A percentile compares a stretch with the other conserved stretches of the same genome.
phyloP scores from a whole-genome alignment of 805 yeast species.

The baker's yeast (Saccharomyces cerevisiae) region DNA sequence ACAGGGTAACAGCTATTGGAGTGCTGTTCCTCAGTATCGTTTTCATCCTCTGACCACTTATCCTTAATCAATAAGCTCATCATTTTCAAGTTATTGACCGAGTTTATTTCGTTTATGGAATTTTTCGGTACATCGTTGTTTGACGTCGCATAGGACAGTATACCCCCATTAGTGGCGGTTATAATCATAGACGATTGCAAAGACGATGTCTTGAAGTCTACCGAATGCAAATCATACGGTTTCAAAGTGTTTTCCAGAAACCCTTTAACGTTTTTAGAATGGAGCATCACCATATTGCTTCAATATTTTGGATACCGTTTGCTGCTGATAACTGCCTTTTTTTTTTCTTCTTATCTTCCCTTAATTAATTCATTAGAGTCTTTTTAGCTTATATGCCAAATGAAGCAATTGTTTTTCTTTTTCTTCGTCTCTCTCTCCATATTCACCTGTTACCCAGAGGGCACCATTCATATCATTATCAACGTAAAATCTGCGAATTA shows the following conservation, averaged over 20 bases:
- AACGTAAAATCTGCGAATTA: background rate
- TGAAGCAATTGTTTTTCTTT: background rate
- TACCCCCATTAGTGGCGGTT: constrained; percentile 24
- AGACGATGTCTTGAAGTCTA: constrained; percentile 11
- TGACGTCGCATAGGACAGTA: constrained; percentile 21
- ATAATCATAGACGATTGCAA: constrained; percentile 22
- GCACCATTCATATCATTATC: background rate
- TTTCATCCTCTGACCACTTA: constrained; percentile 29
- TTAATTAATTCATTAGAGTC: background rate
- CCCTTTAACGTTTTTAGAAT: constrained; percentile 17
- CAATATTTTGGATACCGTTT: too few species aligned
- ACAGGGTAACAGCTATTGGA: constrained; percentile 12
- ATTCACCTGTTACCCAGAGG: background rate
- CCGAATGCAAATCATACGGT: constrained; percentile 13
- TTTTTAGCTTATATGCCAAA: background rate
- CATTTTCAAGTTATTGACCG: constrained; percentile 25
- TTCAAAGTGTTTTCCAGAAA: constrained; percentile 14
- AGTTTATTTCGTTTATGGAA: constrained; percentile 9
- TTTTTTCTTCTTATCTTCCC: background rate
- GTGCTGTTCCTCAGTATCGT: constrained; percentile 5
- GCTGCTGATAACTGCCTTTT: background rate
- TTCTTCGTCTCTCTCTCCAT: background rate
- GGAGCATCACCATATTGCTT: constrained; percentile 13
- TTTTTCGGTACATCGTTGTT: constrained; percentile 1
- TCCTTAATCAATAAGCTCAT: constrained; percentile 28